Evolutionary conservation across 108 stramenopile species (phyloP), one percentile per base, ranked within the genome.

Genomic region (Skeletonema menzelii): DNA sequence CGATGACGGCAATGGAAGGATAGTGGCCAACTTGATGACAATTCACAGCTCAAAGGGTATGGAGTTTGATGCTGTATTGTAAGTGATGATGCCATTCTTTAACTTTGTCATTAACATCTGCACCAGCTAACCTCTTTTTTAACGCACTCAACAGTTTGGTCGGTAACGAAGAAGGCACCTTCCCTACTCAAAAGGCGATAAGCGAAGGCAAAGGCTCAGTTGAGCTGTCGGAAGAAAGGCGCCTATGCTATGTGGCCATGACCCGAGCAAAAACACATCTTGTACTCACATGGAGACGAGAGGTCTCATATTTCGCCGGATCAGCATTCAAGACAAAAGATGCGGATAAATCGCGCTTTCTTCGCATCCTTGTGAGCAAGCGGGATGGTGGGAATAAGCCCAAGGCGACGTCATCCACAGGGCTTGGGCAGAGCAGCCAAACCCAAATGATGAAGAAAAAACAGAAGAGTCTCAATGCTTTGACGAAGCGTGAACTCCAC

Each of bases 181-280:
- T 96, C 32, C 95, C 95, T 6, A 82, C 80, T 26, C 70, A 81
- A 26, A 57, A 76, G 42, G 76, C 87, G 20, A 69, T 80, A 13
- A 69, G 59, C 35, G 77, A 83, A 42, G 87, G 87, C 10, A 87
- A 87, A 53, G 86, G 81, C 11, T 91, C 91, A 11, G 65, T 88
- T 13, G 85, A 77, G 38, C 66, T 93, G 40, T 93, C 91, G 27
- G 96, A 96, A 70, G 96, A 97, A 69, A 77, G 80, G 60, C 78
- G 96, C 13, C 78, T 97, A 37, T 92, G 95, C 76, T 97, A 97
- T 69, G 96, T 96, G 26, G 96, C 93, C 22, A 95, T 96, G 93
- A 97, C 95, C 6, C 86, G 96, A 47, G 96, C 96, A 8, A 95
- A 95, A 77, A 88, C 87, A 5, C 80, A 87, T 44, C 76, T 97